phyloP scores from a whole-genome alignment of 352 stramenopile genomes.

The Globisporangium perplexum region DNA sequence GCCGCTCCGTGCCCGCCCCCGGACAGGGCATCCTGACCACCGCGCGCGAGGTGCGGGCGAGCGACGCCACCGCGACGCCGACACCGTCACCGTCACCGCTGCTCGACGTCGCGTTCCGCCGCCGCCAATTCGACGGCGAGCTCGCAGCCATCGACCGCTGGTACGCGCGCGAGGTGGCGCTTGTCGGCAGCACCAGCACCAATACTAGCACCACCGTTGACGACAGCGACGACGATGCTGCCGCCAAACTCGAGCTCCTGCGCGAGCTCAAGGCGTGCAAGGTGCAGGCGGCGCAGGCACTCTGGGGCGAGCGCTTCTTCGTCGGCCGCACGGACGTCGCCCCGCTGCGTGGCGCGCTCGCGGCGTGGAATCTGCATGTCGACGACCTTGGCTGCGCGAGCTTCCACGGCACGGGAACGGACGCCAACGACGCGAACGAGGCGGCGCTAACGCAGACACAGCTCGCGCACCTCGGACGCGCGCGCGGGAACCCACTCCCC shows the following conservation, averaged over 20 bases:
- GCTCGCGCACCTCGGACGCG: constrained; percentile 68
- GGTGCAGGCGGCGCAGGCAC: constrained; percentile 52
- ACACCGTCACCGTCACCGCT: too few species aligned
- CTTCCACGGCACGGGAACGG: constrained; percentile 85
- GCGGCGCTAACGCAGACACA: constrained; percentile 85
- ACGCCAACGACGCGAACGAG: constrained; percentile 85
- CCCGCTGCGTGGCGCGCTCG: constrained; percentile 67
- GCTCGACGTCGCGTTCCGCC: constrained; percentile 68
- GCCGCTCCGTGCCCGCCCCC: constrained; percentile 74
- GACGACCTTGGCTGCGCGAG: constrained; percentile 76
- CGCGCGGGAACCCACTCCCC: constrained; percentile 60
- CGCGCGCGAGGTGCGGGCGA: constrained; percentile 48
- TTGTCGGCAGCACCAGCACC: constrained; percentile 43
- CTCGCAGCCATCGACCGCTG: constrained; percentile 65
- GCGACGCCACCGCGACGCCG: too few species aligned
- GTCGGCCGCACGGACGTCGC: constrained; percentile 51
- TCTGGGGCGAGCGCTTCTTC: constrained; percentile 73
- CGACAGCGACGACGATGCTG: too few species aligned
- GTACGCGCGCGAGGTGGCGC: constrained; percentile 53
- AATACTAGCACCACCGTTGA: too few species aligned
- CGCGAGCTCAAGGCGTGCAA: too few species aligned
- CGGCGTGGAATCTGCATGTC: constrained; percentile 70
- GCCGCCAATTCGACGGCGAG: constrained; percentile 69
- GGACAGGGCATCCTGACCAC: constrained; percentile 86
- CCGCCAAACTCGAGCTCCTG: too few species aligned